Evolutionary conservation across 1,284 basidiomycete species (phyloP), one percentile per base, ranked within the genome.

Genomic region (Clitocybe nebularis): DNA sequence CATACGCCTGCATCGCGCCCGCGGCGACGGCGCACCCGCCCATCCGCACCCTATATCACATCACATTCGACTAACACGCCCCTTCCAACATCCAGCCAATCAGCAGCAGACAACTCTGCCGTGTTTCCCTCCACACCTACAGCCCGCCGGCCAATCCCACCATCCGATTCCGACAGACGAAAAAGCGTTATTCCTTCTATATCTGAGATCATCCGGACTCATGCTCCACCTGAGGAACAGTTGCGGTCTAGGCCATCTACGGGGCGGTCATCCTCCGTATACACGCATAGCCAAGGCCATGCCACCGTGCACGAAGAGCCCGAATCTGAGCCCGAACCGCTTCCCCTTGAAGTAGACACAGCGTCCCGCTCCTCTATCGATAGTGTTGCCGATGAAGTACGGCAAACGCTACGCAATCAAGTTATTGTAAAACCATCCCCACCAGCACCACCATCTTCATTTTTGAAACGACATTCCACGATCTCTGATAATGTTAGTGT

Each of bases 381-480:
- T 60, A 89, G 86, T 45, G 80, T 90, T 22, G 84, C 86, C 14
- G 82, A 89, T 50, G 88, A 91, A 68, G 79, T 88, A 20, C 77
- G 74, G 48, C 75, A 68, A 46, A 85, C 83, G 8, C 67, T 87
- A 45, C 77, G 75, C 45, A 75, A 73, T 38, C 81, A 86, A 56
- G 69, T 62, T 36, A 65, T 67, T 44, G 66, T 74, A 20, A 69
- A 69, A 48, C 50, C 59, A 38, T 53, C 57, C 32, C 58, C 62
- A 25, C 56, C 64, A 36, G 68, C 63, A 43, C 70, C 68, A 25
- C 67, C 75, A 6, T 70, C 72, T 30, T 71, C 75, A 0, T 75
- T 73, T 50, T 63, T 67, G 33, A 72, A 69, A 39, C 65, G 72
- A 37, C 66, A 74, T 37, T 75, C 66, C 0, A 58, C 59, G 4